Evolutionary conservation across 2,329 filamentous ascomycete genomes (phyloP).

Genomic region (Aphanoascus verrucosus): DNA sequence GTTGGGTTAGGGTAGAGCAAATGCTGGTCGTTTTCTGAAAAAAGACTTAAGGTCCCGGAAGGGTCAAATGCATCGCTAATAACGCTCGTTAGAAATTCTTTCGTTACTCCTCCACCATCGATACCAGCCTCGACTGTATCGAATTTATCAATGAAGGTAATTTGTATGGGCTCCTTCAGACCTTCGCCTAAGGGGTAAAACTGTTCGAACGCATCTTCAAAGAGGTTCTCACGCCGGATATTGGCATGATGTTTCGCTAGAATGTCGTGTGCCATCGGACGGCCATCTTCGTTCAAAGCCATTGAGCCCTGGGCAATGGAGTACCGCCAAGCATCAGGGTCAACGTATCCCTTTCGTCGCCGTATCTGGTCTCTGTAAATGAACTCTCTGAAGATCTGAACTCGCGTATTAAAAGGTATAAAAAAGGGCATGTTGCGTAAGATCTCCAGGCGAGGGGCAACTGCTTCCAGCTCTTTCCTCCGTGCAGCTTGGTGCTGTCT

Average conservation of each 20-base stretch:
- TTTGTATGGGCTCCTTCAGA: conserved; percentile 90
- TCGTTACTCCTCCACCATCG: conserved; percentile 92
- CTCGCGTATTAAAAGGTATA: conserved; percentile 82
- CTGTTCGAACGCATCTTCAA: conserved; percentile 72
- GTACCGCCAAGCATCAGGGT: conserved; percentile 65
- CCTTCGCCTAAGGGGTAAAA: conserved; percentile 74
- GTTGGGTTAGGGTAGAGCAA: conserved; percentile 80
- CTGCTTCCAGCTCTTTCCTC: conserved; percentile 61
- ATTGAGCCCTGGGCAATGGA: conserved; percentile 41
- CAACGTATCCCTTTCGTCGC: conserved; percentile 55
- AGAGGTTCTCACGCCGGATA: conserved; percentile 67
- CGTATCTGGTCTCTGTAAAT: conserved; percentile 71
- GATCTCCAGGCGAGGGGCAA: conserved; percentile 80
- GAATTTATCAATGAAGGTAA: conserved; percentile 90
- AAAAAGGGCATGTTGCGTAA: conserved; percentile 94
- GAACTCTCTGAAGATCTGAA: conserved; percentile 88
- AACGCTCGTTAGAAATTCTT: conserved; percentile 86
- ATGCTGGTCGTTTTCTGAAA: conserved; percentile 74
- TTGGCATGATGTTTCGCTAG: conserved; percentile 59
- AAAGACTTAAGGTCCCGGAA: conserved; percentile 51
- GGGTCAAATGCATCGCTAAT: conserved; percentile 72
- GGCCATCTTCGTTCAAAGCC: conserved; percentile 32
- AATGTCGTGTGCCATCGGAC: conserved; percentile 30
- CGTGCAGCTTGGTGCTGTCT: conserved; percentile 57
- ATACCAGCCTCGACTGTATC: conserved; percentile 82